These are phyloP conservation scores for Diaporthe sp. DNA, from an alignment of 2,329 filamentous ascomycete genomes.

Conservation along the genomic window DNA sequence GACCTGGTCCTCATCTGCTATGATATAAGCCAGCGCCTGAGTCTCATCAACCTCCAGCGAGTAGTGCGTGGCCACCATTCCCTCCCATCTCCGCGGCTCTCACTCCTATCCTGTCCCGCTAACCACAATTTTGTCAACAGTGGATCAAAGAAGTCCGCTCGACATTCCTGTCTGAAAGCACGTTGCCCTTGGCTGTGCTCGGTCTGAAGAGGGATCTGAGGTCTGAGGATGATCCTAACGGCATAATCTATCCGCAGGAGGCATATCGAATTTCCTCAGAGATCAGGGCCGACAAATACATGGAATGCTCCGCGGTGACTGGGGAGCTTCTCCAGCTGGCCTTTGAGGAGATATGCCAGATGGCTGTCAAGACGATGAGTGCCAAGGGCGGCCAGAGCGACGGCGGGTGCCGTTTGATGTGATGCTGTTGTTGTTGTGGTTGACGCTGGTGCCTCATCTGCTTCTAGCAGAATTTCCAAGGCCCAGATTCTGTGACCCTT, in stretches of 20 bases:
- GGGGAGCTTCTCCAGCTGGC: constrained; percentile 69
- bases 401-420: constrained; percentile 66
- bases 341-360: constrained; percentile 72
- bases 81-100: background rate
- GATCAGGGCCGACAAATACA: constrained; percentile 72
- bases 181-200: constrained; percentile 67
- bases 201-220: constrained; percentile 73
- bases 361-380: constrained; percentile 63
- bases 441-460: background rate
- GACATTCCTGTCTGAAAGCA: constrained; percentile 60
- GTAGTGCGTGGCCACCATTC: constrained; percentile 56
- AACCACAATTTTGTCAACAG: constrained; percentile 50
- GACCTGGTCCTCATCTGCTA: constrained; percentile 72
- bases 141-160: constrained; percentile 69
- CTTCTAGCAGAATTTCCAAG: background rate
- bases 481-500: too few relatives aligned
- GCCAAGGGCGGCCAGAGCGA: constrained; percentile 65
- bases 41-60: constrained; percentile 69
- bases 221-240: constrained; percentile 69
- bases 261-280: constrained; percentile 68
- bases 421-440: constrained; percentile 23
- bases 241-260: constrained; percentile 72
- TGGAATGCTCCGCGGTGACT: constrained; percentile 73
- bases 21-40: constrained; percentile 70
- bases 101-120: constrained; percentile 7